Conservation (phyloP, 441 rosid genomes). For the Erysimum cheiri region DNA sequence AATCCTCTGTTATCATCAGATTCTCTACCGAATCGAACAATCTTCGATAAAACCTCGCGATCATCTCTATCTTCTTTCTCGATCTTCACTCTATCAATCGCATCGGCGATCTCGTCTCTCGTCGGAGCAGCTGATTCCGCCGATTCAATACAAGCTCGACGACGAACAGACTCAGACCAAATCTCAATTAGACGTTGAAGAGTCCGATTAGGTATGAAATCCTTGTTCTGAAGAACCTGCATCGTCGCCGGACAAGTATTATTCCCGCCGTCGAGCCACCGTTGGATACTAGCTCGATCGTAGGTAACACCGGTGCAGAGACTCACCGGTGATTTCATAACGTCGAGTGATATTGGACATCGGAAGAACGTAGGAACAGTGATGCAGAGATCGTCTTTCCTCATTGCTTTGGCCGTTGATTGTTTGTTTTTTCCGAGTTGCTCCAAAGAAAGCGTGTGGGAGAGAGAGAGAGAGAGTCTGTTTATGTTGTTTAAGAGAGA, state of each 20-base stretch:
- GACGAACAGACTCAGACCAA: slow-evolving; percentile 69
- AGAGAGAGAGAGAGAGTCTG: slow-evolving; percentile 18
- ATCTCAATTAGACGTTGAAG: slow-evolving; percentile 76
- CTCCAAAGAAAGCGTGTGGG: slow-evolving; percentile 42
- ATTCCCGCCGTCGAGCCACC: slow-evolving; percentile 86
- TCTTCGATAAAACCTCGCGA: slow-evolving; percentile 44
- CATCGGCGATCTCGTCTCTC: slow-evolving; percentile 47
- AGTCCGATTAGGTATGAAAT: slow-evolving; percentile 78
- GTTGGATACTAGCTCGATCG: slow-evolving; percentile 86
- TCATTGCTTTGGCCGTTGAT: slow-evolving; percentile 60
- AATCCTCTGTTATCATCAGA: slow-evolving; percentile 65
- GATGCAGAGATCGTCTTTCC: slow-evolving; percentile 71
- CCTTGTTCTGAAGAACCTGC: slow-evolving; percentile 79
- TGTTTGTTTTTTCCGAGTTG: slow-evolving; percentile 42
- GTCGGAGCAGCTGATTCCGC: slow-evolving; percentile 43
- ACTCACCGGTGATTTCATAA: slow-evolving; percentile 94
- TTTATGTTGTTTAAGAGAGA: slow-evolving; percentile 28
- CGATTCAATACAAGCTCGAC: slow-evolving; percentile 36
- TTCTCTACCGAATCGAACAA: slow-evolving; percentile 55
- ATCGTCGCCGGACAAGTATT: slow-evolving; percentile 94
- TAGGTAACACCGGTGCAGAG: slow-evolving; percentile 90
- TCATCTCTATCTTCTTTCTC: slow-evolving; percentile 35
- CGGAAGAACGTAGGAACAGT: slow-evolving; percentile 78
- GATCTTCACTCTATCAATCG: slow-evolving; percentile 48
- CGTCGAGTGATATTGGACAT: slow-evolving; percentile 89